A percentile compares a stretch with the other conserved stretches of the same genome.
phyloP scores from a whole-genome alignment of 75 land plant genomes.

The Cryptomeria japonica region DNA sequence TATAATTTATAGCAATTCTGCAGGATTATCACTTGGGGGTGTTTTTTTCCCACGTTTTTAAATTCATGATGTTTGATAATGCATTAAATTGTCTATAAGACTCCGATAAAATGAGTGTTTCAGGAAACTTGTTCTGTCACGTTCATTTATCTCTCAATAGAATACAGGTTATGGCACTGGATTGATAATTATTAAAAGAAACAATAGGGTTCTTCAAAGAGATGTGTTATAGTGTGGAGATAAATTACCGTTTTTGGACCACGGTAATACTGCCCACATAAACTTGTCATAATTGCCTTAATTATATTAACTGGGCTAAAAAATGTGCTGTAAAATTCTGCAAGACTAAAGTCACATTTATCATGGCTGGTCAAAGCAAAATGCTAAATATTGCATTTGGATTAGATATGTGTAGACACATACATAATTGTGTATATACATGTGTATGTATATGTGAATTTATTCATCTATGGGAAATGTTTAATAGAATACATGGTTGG shows the following conservation, averaged over 20 bases:
- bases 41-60: not conserved
- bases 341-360: not conserved
- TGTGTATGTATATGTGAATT: no score
- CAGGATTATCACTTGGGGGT: not conserved
- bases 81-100: not conserved
- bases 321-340: not conserved
- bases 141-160: not conserved
- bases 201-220: not conserved
- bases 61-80: not conserved
- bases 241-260: not conserved
- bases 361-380: not conserved
- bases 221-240: not conserved
- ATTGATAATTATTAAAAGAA: not conserved
- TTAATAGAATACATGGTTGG: no score
- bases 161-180: not conserved
- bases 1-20: not conserved
- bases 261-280: not conserved
- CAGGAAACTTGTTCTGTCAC: not conserved
- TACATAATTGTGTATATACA: no score
- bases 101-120: not conserved
- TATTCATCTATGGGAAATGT: no score
- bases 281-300: not conserved
- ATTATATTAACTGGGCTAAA: not conserved
- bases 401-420: no score
- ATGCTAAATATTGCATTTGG: not conserved